Evolutionary conservation across 805 yeast species (phyloP), one percentile per base, ranked within the genome.

Genomic region (Wickerhamiella australiensis): DNA sequence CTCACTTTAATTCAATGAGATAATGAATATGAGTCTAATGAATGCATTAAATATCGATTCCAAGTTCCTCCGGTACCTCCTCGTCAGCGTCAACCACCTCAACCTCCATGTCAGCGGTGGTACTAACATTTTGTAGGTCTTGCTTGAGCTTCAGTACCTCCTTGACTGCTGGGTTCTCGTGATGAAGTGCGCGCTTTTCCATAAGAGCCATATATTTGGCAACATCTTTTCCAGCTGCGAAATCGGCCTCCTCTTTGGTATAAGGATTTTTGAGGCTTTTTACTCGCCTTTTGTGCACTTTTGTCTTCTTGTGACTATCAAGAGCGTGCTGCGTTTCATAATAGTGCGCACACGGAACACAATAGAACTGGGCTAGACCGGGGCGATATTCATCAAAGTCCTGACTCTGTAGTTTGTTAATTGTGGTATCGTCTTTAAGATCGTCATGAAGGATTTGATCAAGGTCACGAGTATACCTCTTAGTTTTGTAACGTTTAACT

Each of bases 281-380:
- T 22, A 84, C 82, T 62, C 95, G 73, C 65, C 97, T 77, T 65
- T 83, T 88, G 67, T 92, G 99, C 6, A 79, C 74, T 61, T 87
- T 88, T 3, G 82, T 73, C 57, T 78, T 77, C 54, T 74, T 67
- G 68, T 92, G 99, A 12, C 80, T 72, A 53, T 77, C 78, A 50
- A 85, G 71, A 6, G 94, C 82, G 27, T 67, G 64, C 42, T 82
- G 86, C 51, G 80, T 79, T 63, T 88, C 96, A 61, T 79, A 86
- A 66, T 92, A 86, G 63, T 82, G 84, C 45, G 94, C 94, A 72
- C 99, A 92, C 55, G 87, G 95, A 49, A 92, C 74, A 66, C 97
- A 92, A 65, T 85, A 92, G 66, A 77, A 82, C 66, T 92, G 97
- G 13, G 96, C 99, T 56, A 92, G 68, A 1, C 99, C 99, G 0